Percentiles rank a stretch among this genome's conserved stretches.
phyloP scores from a whole-genome alignment of 2,329 filamentous ascomycete genomes.

The Paracamarosporium sp. region DNA sequence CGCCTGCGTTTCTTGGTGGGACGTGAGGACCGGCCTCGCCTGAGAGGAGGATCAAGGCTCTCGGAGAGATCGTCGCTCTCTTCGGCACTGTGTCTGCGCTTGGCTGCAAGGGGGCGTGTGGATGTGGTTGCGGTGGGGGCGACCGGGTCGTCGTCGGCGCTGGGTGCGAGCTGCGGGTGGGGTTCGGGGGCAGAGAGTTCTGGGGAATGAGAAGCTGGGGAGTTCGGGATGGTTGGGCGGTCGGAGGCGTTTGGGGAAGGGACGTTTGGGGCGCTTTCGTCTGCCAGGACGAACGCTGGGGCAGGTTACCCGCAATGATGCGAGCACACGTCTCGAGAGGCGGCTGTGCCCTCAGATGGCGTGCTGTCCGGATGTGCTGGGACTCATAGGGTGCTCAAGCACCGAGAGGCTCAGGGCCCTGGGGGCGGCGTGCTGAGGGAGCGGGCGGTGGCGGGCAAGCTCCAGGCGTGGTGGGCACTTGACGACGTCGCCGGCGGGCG shows the following conservation, averaged over 20 bases:
- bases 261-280: conserved; percentile 65
- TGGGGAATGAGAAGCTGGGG: conserved; percentile 55
- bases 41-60: conserved; percentile 20
- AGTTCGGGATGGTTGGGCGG: conserved; percentile 66
- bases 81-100: conserved; percentile 44
- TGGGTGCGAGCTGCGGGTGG: conserved; percentile 24
- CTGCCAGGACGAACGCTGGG: conserved; percentile 71
- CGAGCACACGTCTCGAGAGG: conserved; percentile 32
- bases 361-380: conserved; percentile 17
- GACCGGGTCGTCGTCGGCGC: conserved; percentile 19
- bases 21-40: conserved; percentile 40
- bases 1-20: conserved; percentile 52
- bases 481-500: conserved; percentile 31
- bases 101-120: conserved; percentile 4
- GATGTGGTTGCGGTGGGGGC: conserved; percentile 17
- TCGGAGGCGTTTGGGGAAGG: conserved; percentile 71
- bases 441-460: conserved; percentile 15
- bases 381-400: conserved; percentile 22
- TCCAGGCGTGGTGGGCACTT: conserved; percentile 20
- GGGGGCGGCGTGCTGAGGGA: background rate
- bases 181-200: conserved; percentile 40
- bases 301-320: conserved; percentile 40
- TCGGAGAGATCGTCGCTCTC: conserved; percentile 33
- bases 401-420: conserved; percentile 11
- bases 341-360: conserved; percentile 24